Base-by-base conservation (phyloP, 495 filamentous ascomycete species). In the Beverwykella pulmonaria region DNA sequence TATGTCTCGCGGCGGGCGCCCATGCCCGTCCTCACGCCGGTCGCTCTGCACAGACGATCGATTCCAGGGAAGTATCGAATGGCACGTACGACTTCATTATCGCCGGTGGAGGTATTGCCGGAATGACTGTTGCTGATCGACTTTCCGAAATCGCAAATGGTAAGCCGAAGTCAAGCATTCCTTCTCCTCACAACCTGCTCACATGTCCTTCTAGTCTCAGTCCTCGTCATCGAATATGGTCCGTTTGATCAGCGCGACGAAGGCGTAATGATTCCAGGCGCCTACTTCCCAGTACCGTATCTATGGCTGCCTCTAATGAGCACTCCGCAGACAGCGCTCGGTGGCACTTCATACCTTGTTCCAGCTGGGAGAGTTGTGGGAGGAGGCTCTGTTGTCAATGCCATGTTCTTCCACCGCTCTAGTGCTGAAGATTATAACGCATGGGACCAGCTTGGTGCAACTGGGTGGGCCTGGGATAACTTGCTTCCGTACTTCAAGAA, bases 401-500 rank as follows among this genome's bases (percentile, higher is more conserved):
- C 53, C 17, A 50, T 58, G 58, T 39, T 49, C 32, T 63, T 62
- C 41, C 27, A 53, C 17, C 25, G 50, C 22, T 19, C 19, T 5
- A 47, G 22, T 22, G 41, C 32, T 10, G n/a, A 26, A 19, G 57
- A 67, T n/a, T 61, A 68, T 44, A 52, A 71, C 56, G 52, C 61
- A 14, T 72, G 66, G 70, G 67, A 57, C 23, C n/a, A 27, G 8
- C 48, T 74, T 25, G 70, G 70, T 19, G 65, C 65, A 26, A 34
- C 19, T 4, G 68, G 67, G 12, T 74, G 70, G 70, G 52, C 44
- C 10, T 74, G 70, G 70, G 48, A 62, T 29, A 36, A 52, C 4
- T 20, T 74, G 20, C 46, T 58, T 14, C 70, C 70, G 0, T 74
- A 73, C 50, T 73, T 71, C 49, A 66, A 58, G 41, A 74, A 72